A percentile compares a stretch with the other conserved stretches of the same genome.
phyloP scores from a whole-genome alignment of 768 basidiomycete genomes.

The Pulveroboletus sp. region DNA sequence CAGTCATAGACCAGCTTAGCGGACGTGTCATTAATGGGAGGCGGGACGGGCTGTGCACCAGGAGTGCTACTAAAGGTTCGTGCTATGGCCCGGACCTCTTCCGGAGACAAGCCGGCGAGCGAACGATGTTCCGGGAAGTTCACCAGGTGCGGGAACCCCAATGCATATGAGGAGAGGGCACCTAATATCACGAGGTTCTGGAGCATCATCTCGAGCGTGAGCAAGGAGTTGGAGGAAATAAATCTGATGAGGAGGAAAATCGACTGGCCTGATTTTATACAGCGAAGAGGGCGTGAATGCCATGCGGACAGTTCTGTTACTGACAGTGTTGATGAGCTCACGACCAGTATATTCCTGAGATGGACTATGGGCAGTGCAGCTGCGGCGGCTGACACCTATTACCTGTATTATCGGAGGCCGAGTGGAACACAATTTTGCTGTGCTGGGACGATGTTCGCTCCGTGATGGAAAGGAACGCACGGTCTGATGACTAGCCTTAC shows the following conservation, averaged over 20 bases:
- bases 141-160: constrained; percentile 12
- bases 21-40: constrained; percentile 21
- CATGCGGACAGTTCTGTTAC: not conserved
- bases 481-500: no score
- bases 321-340: no score
- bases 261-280: not conserved
- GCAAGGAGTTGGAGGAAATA: not conserved
- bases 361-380: not conserved
- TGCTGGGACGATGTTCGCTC: no score
- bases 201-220: not conserved
- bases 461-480: no score
- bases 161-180: constrained; percentile 3
- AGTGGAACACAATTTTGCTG: no score
- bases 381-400: not conserved
- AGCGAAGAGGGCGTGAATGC: not conserved
- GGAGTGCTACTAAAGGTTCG: constrained; percentile 16
- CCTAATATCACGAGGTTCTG: constrained; percentile 4
- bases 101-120: constrained; percentile 14
- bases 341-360: not conserved
- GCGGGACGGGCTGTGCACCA: constrained; percentile 21
- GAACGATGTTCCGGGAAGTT: constrained; percentile 21
- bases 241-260: not conserved
- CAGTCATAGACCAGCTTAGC: constrained; percentile 20
- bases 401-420: no score
- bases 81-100: constrained; percentile 13